phyloP scores from a whole-genome alignment of 306 rosid species.

The Erythrophleum fordii region DNA sequence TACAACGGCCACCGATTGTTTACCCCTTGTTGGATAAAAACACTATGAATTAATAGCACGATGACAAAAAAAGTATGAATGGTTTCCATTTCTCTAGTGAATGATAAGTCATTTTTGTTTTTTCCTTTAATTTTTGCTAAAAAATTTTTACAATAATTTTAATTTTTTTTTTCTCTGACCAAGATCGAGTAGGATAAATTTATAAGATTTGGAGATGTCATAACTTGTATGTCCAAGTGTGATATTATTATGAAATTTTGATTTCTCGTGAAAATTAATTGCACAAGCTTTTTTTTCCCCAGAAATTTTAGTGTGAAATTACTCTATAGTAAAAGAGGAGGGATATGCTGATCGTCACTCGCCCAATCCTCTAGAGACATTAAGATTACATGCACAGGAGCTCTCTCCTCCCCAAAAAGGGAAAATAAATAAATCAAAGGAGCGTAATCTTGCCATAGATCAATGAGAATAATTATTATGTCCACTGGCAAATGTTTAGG shows the following conservation, averaged over 20 bases:
- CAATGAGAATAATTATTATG: not conserved
- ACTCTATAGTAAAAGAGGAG: not conserved
- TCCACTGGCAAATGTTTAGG: not conserved
- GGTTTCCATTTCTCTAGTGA: not conserved
- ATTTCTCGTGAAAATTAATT: not conserved
- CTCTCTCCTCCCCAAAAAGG: not conserved
- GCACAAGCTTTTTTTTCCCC: not conserved
- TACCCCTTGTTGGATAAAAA: not conserved
- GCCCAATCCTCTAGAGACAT: not conserved
- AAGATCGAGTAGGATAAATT: not conserved
- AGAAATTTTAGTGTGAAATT: not conserved
- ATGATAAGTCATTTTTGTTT: not conserved
- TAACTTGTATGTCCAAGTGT: not conserved
- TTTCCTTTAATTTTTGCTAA: too few relatives aligned
- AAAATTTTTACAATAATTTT: too few relatives aligned
- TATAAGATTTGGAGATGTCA: not conserved
- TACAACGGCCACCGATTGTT: conserved; percentile 29
- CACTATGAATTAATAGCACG: not conserved
- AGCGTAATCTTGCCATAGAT: not conserved
- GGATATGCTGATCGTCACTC: not conserved
- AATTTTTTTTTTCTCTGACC: not conserved
- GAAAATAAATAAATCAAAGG: not conserved
- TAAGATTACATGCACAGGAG: not conserved
- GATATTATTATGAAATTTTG: not conserved
- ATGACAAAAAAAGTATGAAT: not conserved